Conservation (phyloP, 2,329 filamentous ascomycete genomes). For the Aspergillus japonicus region DNA sequence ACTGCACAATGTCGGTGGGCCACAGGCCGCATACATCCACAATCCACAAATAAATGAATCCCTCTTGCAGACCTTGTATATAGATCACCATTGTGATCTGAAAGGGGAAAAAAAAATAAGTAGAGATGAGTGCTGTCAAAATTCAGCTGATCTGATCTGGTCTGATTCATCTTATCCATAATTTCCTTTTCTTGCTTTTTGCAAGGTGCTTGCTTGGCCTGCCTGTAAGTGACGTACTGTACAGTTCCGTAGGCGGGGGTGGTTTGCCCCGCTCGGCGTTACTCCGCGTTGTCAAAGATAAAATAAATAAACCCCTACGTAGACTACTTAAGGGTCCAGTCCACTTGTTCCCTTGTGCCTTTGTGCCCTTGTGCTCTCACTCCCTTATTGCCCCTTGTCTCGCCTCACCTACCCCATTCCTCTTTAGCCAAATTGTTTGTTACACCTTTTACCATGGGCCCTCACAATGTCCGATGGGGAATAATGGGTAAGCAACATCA, state of each 20-base stretch:
- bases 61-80: neutral
- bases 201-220: neutral
- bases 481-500: constrained; percentile 39
- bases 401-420: neutral
- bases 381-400: neutral
- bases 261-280: constrained; percentile 27
- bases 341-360: neutral
- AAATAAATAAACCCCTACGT: constrained; percentile 1
- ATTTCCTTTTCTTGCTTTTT: too few species aligned
- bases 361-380: neutral
- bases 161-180: too few species aligned
- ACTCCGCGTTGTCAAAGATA: constrained; percentile 15
- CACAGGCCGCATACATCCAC: constrained; percentile 1
- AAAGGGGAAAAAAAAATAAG: neutral
- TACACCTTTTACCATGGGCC: constrained; percentile 26
- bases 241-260: neutral
- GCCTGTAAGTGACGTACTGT: constrained; percentile 1
- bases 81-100: neutral
- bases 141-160: too few species aligned
- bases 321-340: too few species aligned
- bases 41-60: neutral
- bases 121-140: neutral
- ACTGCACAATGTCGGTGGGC: neutral
- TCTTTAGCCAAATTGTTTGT: neutral
- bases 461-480: constrained; percentile 43